These are phyloP conservation scores for Colletotrichum coccodes DNA, from an alignment of 2,329 filamentous ascomycete genomes.

Conservation along the genomic window DNA sequence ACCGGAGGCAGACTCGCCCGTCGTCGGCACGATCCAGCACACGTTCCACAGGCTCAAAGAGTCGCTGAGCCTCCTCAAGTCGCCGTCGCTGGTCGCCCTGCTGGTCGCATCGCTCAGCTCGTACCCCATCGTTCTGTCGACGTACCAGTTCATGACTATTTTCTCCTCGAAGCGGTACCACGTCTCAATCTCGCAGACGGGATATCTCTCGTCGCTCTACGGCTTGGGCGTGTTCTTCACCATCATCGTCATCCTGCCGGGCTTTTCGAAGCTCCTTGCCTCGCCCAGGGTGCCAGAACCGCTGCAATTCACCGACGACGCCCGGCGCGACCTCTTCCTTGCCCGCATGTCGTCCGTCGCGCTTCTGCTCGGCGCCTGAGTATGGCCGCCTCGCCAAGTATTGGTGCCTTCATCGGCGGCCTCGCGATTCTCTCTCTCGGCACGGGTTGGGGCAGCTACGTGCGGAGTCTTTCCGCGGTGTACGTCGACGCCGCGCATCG, in stretches of 20 bases:
- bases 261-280: conserved; percentile 36
- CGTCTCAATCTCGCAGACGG: conserved; percentile 41
- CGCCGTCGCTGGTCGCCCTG: conserved; percentile 40
- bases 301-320: conserved; percentile 37
- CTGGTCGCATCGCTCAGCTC: conserved; percentile 36
- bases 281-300: conserved; percentile 34
- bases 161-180: conserved; percentile 44
- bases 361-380: conserved; percentile 37
- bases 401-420: conserved; percentile 40
- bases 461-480: conserved; percentile 39
- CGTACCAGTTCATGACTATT: conserved; percentile 37
- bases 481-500: conserved; percentile 41
- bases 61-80: conserved; percentile 37
- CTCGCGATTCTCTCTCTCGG: conserved; percentile 43
- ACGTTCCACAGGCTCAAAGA: conserved; percentile 32
- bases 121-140: conserved; percentile 8
- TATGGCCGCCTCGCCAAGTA: conserved; percentile 38
- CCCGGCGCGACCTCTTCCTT: conserved; percentile 41
- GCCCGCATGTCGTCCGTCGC: conserved; percentile 37
- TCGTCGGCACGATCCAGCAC: conserved; percentile 11
- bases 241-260: conserved; percentile 40
- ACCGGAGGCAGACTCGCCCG: neutral
- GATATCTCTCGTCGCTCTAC: conserved; percentile 43
- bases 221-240: conserved; percentile 39
- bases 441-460: conserved; percentile 38